Percentiles rank a stretch among this genome's conserved stretches.
Conservation (phyloP, 192 early-diverging fungal genomes). For the Phlyctochytrium arcticum region DNA sequence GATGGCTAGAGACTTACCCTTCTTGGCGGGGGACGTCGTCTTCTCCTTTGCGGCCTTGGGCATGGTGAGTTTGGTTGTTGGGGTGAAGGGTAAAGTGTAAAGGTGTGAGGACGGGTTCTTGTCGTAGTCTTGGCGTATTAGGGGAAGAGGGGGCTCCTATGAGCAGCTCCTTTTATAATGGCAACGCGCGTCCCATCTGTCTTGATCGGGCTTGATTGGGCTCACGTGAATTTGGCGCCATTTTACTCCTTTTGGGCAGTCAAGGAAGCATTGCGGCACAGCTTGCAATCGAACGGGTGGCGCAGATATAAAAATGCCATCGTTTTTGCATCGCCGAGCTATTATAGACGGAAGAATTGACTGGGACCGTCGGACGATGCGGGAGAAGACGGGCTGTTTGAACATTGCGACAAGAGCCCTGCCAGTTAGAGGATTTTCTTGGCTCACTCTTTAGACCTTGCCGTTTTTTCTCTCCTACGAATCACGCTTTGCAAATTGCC, state of each 20-base stretch:
- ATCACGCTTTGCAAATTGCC: background rate
- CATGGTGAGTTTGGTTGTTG: background rate
- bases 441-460: background rate
- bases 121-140: background rate
- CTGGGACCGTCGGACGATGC: background rate
- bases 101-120: background rate
- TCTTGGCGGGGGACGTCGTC: constrained; percentile 3
- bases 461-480: background rate
- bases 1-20: background rate
- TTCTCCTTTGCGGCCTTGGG: constrained; percentile 5
- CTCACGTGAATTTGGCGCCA: background rate
- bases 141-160: background rate
- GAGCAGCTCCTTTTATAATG: background rate
- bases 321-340: background rate
- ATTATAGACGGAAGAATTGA: background rate
- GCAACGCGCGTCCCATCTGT: background rate
- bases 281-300: too few relatives aligned
- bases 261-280: too few relatives aligned
- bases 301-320: too few relatives aligned
- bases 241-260: too few relatives aligned
- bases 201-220: background rate
- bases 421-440: too few relatives aligned
- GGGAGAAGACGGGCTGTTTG: background rate
- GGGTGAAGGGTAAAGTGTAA: background rate
- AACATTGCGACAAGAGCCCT: background rate